phyloP scores from a whole-genome alignment of 2,329 filamentous ascomycete genomes.

The Arachnomyces sp. region DNA sequence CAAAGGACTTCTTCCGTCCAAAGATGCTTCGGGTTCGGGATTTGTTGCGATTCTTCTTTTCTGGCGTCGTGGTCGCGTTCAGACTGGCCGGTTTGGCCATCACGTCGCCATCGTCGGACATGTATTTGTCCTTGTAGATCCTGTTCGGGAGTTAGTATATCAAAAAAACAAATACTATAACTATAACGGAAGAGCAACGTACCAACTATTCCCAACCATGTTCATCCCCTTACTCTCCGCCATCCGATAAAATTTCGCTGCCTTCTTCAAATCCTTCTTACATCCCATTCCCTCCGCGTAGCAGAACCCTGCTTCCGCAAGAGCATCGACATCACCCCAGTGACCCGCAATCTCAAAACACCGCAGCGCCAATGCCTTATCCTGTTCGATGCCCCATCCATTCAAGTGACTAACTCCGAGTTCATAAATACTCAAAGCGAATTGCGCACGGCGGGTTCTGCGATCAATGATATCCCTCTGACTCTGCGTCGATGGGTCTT shows the following conservation, averaged over 20 bases:
- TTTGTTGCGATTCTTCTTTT: slow-evolving; percentile 65
- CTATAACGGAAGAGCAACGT: slow-evolving; percentile 33
- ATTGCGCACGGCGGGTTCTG: slow-evolving; percentile 83
- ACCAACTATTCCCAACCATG: slow-evolving; percentile 99
- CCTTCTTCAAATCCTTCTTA: slow-evolving; percentile 94
- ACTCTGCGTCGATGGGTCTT: slow-evolving; percentile 45
- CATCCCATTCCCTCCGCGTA: slow-evolving; percentile 89
- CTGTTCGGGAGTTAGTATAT: slow-evolving; percentile 38
- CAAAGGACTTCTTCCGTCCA: slow-evolving; percentile 47
- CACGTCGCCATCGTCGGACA: slow-evolving; percentile 51
- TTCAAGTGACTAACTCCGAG: slow-evolving; percentile 96
- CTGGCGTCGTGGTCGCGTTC: slow-evolving; percentile 5
- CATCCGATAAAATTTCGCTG: slow-evolving; percentile 79
- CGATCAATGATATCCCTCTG: slow-evolving; percentile 63
- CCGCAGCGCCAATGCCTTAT: slow-evolving; percentile 75
- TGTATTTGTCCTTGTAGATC: slow-evolving; percentile 96
- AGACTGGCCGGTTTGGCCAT: slow-evolving; percentile 3
- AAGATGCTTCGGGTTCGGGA: slow-evolving; percentile 70
- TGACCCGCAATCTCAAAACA: slow-evolving; percentile 95
- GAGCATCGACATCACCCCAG: slow-evolving; percentile 92
- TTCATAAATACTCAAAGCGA: slow-evolving; percentile 92
- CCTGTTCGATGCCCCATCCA: slow-evolving; percentile 93
- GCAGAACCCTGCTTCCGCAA: slow-evolving; percentile 92
- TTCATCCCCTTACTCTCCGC: slow-evolving; percentile 90
- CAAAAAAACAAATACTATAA: slow-evolving; percentile 1